These are phyloP conservation scores for Pestalotiopsis sp. DNA, from an alignment of 2,329 filamentous ascomycete species.

Conservation along the genomic window DNA sequence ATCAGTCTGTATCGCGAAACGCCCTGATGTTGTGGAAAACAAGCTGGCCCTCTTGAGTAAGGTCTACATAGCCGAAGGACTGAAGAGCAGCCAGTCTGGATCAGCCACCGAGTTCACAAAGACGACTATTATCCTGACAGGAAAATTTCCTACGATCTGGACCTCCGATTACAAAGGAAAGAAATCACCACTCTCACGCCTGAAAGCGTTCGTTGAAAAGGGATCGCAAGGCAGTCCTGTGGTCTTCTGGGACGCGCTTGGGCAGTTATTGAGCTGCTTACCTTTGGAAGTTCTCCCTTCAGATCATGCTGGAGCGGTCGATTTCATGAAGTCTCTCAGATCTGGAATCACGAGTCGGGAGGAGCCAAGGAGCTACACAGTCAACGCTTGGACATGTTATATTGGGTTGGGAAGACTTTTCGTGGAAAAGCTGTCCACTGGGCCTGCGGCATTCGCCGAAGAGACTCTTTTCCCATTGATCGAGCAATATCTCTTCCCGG, in stretches of 20 bases:
- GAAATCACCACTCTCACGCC: slow-evolving; percentile 53
- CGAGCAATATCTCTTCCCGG: slow-evolving; percentile 54
- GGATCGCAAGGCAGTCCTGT: slow-evolving; percentile 79
- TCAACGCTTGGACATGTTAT: slow-evolving; percentile 75
- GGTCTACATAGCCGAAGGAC: slow-evolving; percentile 70
- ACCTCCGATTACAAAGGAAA: slow-evolving; percentile 57
- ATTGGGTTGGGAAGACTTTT: slow-evolving; percentile 63
- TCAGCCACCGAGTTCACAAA: slow-evolving; percentile 74
- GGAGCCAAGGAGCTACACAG: slow-evolving; percentile 69
- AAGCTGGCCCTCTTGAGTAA: slow-evolving; percentile 55
- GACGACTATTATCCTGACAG: slow-evolving; percentile 67
- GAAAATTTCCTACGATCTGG: slow-evolving; percentile 71
- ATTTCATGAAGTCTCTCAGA: slow-evolving; percentile 68
- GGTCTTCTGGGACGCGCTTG: slow-evolving; percentile 73
- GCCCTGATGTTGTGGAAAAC: slow-evolving; percentile 46
- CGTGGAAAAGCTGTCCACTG: slow-evolving; percentile 46
- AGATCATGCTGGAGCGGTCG: slow-evolving; percentile 53
- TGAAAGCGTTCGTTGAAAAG: slow-evolving; percentile 75
- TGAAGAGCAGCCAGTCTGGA: slow-evolving; percentile 71
- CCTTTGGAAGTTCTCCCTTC: slow-evolving; percentile 54
- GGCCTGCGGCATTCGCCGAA: slow-evolving; percentile 43
- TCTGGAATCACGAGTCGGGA: slow-evolving; percentile 73
- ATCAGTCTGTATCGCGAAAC: slow-evolving; percentile 47
- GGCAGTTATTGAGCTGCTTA: slow-evolving; percentile 62
- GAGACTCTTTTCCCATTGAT: slow-evolving; percentile 56